A percentile compares a stretch with the other conserved stretches of the same genome.
These are phyloP conservation scores for Falciphora oryzae DNA, from an alignment of 2,329 filamentous ascomycete species.

Conservation along the genomic window DNA sequence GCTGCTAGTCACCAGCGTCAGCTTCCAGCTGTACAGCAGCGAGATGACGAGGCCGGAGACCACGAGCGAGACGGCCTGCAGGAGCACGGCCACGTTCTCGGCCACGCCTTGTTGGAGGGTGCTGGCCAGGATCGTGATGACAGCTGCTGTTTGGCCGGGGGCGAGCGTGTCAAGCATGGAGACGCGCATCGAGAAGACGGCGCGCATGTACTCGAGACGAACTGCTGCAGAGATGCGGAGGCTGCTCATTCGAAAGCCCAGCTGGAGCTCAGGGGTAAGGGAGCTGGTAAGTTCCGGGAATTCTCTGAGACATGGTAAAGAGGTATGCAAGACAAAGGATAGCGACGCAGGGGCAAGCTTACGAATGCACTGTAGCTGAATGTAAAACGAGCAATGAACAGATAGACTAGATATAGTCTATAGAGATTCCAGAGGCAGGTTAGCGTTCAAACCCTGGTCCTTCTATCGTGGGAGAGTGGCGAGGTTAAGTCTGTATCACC, in stretches of 20 bases:
- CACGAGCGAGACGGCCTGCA: conserved; percentile 50
- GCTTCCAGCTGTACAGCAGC: conserved; percentile 50
- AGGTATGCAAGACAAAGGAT: too few relatives aligned
- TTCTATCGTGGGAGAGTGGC: background rate
- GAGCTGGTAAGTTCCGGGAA: conserved; percentile 12
- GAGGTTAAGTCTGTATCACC: background rate
- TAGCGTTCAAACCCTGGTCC: background rate
- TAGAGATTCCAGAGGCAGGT: background rate
- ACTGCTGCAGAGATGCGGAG: conserved; percentile 55
- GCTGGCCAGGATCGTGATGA: conserved; percentile 59
- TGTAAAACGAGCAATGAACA: conserved; percentile 61
- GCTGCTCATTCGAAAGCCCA: conserved; percentile 53
- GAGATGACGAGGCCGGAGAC: conserved; percentile 47
- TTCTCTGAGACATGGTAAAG: background rate
- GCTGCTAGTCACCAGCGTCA: conserved; percentile 53
- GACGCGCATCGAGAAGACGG: conserved; percentile 59
- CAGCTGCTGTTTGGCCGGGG: conserved; percentile 52
- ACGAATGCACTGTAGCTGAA: conserved; percentile 46
- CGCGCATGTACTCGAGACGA: conserved; percentile 57
- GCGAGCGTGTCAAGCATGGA: conserved; percentile 60
- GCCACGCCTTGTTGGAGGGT: conserved; percentile 57
- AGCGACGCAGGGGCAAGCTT: background rate
- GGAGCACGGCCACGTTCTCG: conserved; percentile 51
- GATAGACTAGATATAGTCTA: conserved; percentile 60
- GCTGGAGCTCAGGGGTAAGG: conserved; percentile 19